These are phyloP conservation scores for Pyrenophora seminiperda DNA, from an alignment of 2,329 filamentous ascomycete species.

Conservation along the genomic window DNA sequence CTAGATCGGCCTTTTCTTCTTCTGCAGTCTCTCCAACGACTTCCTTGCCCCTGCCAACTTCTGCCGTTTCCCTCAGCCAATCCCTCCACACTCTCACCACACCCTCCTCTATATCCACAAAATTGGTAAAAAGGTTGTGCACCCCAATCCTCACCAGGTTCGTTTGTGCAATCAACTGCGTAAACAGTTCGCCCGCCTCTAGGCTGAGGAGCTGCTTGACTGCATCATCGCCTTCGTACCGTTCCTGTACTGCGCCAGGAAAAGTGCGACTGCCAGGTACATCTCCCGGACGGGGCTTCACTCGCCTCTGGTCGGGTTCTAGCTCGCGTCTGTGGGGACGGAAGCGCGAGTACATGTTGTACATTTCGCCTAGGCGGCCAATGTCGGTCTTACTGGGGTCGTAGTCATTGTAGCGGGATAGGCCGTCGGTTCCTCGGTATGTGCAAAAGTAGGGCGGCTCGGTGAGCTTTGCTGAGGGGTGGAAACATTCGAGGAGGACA, in stretches of 20 bases:
- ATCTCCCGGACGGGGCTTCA: slow-evolving; percentile 53
- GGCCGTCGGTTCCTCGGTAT: slow-evolving; percentile 66
- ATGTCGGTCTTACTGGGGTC: slow-evolving; percentile 34
- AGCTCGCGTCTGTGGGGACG: slow-evolving; percentile 65
- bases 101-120: slow-evolving; percentile 69
- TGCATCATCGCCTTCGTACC: slow-evolving; percentile 50
- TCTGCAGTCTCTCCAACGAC: slow-evolving; percentile 16
- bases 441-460: slow-evolving; percentile 73
- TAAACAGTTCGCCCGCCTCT: slow-evolving; percentile 73
- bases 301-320: slow-evolving; percentile 46
- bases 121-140: slow-evolving; percentile 64
- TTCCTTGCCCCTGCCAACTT: slow-evolving; percentile 31
- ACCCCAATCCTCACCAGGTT: slow-evolving; percentile 71
- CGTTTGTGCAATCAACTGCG: slow-evolving; percentile 71
- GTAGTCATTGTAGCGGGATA: slow-evolving; percentile 54
- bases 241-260: slow-evolving; percentile 34
- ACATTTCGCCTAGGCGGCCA: slow-evolving; percentile 55
- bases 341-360: slow-evolving; percentile 71
- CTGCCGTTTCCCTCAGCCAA: slow-evolving; percentile 64
- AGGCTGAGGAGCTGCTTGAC: slow-evolving; percentile 67
- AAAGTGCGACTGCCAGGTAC: slow-evolving; percentile 53
- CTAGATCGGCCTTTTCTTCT: slow-evolving; percentile 12
- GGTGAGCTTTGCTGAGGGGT: slow-evolving; percentile 69
- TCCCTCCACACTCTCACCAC: slow-evolving; percentile 73
- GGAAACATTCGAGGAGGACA: slow-evolving; percentile 78